These are phyloP conservation scores for Hypoxylon intermedium DNA, from an alignment of 495 filamentous ascomycete species.

Conservation along the genomic window DNA sequence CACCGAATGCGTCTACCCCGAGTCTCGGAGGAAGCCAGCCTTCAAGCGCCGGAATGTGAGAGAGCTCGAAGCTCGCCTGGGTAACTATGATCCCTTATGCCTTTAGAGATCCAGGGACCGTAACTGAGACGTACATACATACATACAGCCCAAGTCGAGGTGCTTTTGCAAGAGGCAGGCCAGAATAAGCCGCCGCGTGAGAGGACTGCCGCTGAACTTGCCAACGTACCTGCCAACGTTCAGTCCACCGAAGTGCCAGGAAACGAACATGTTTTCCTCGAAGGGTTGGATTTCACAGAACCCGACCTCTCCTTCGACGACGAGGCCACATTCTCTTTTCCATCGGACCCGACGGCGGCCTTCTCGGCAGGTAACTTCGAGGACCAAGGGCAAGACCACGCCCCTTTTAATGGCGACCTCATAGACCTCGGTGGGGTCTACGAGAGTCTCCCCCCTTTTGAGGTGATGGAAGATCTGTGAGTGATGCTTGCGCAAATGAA, in stretches of 20 bases:
- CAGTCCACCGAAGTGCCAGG: constrained; percentile 11
- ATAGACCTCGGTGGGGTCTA: constrained; percentile 50
- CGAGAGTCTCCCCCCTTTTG: constrained; percentile 52
- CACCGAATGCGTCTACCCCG: constrained; percentile 81
- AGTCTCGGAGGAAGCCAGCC: constrained; percentile 83
- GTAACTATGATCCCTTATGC: constrained; percentile 51
- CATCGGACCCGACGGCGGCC: constrained; percentile 10
- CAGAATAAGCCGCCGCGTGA: constrained; percentile 14
- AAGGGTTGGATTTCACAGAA: constrained; percentile 32
- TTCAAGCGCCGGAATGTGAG: constrained; percentile 89
- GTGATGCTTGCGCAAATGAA: constrained; percentile 9
- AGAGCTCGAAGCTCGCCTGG: constrained; percentile 80
- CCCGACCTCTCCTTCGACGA: constrained; percentile 16
- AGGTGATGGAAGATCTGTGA: constrained; percentile 59
- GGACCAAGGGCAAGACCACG: constrained; percentile 9
- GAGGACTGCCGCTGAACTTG: no score
- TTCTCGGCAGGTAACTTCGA: constrained; percentile 11
- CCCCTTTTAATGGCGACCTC: constrained; percentile 38
- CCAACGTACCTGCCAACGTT: constrained; percentile 5
- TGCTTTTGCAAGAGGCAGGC: constrained; percentile 47
- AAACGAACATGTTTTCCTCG: constrained; percentile 28
- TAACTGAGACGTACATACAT: constrained; percentile 18
- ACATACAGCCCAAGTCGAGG: constrained; percentile 56
- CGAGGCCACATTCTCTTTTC: constrained; percentile 22
- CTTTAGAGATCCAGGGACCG: neutral